Conservation (phyloP, 352 stramenopile species). For the Globisporangium cylindrosporum region DNA sequence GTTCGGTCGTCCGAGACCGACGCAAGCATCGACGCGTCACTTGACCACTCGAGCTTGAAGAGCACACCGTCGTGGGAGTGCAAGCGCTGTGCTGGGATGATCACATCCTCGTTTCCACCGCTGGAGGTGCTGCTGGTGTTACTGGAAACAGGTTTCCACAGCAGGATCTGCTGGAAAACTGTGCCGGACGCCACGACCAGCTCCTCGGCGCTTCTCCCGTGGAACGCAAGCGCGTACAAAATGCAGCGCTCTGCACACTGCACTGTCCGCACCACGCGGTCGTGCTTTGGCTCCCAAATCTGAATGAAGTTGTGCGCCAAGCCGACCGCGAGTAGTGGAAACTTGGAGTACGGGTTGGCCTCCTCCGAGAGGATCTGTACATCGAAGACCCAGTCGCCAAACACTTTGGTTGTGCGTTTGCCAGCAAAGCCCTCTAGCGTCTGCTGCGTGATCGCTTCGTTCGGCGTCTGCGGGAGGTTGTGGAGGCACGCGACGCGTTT, state of each 20-base stretch:
- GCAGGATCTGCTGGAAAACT: constrained; percentile 84
- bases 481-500: constrained; percentile 66
- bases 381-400: constrained; percentile 86
- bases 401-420: constrained; percentile 41
- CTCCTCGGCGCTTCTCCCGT: constrained; percentile 53
- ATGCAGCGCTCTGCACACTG: constrained; percentile 81
- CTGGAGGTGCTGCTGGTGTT: constrained; percentile 7
- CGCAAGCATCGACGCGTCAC: constrained; percentile 56
- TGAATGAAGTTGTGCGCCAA: constrained; percentile 85
- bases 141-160: constrained; percentile 51
- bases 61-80: constrained; percentile 83
- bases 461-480: constrained; percentile 40
- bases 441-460: constrained; percentile 11
- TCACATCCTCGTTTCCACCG: constrained; percentile 11
- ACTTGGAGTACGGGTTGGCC: constrained; percentile 12
- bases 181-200: constrained; percentile 80
- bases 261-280: constrained; percentile 49
- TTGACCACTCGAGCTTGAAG: constrained; percentile 82
- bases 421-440: constrained; percentile 29
- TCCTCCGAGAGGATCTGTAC: constrained; percentile 53
- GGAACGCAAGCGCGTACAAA: constrained; percentile 77
- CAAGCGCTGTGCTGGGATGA: constrained; percentile 52
- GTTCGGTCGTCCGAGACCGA: constrained; percentile 87
- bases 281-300: constrained; percentile 52
- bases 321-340: constrained; percentile 55